phyloP scores from a whole-genome alignment of 352 stramenopile species.

The Globisporangium cystogenes region DNA sequence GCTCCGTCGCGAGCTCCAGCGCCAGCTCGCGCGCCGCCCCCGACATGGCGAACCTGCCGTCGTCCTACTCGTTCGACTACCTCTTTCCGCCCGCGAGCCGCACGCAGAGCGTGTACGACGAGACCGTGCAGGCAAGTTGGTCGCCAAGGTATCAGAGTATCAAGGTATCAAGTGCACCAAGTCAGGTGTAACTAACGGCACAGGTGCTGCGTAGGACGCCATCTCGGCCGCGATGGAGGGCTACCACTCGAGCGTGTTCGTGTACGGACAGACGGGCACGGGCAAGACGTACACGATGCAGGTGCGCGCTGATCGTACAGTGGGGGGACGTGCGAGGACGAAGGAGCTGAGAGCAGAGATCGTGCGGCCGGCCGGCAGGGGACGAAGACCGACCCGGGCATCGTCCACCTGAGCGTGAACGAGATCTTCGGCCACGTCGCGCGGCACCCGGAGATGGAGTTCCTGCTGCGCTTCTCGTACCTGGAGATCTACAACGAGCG shows the following conservation, averaged over 20 bases:
- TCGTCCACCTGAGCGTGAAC: conserved; percentile 83
- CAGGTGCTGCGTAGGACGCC: conserved; percentile 25
- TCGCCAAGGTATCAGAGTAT: no score
- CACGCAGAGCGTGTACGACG: conserved; percentile 83
- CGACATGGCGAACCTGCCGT: conserved; percentile 37
- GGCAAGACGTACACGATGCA: conserved; percentile 85
- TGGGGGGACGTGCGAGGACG: no score
- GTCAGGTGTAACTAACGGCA: not conserved
- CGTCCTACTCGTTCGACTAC: conserved; percentile 84
- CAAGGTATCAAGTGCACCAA: no score
- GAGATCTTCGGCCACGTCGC: conserved; percentile 86
- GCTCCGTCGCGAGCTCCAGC: conserved; percentile 32
- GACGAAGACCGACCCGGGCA: conserved; percentile 47
- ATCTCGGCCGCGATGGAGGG: conserved; percentile 69
- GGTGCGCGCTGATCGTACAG: conserved; percentile 31
- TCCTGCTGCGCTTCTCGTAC: conserved; percentile 88
- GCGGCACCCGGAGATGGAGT: conserved; percentile 45
- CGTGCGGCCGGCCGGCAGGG: no score
- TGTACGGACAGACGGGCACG: conserved; percentile 91
- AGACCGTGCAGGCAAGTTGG: conserved; percentile 59
- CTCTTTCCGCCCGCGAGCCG: conserved; percentile 66
- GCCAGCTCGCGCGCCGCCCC: conserved; percentile 14
- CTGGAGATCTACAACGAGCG: conserved; percentile 97
- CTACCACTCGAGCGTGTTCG: conserved; percentile 85
- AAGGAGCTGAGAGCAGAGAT: not conserved